Percentiles rank a stretch among this genome's conserved stretches.
phyloP scores from a whole-genome alignment of 2,329 filamentous ascomycete genomes.

The Cordyceps tenuipes region DNA sequence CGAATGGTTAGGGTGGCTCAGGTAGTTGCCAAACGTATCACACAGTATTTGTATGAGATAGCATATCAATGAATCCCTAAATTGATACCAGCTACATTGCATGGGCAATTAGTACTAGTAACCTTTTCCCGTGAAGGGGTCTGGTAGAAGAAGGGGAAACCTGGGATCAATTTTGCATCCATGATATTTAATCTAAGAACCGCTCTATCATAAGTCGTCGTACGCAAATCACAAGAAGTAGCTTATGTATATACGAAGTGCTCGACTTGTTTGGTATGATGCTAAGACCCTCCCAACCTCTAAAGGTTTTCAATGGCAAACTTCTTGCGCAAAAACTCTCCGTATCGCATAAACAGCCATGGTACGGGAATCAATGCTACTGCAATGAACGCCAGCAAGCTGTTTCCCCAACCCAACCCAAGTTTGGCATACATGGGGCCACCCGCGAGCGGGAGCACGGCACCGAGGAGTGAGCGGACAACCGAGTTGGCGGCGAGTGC shows the following conservation, averaged over 20 bases:
- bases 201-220: too few species aligned
- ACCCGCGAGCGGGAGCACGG: conserved; percentile 54
- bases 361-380: conserved; percentile 36
- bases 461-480: conserved; percentile 52
- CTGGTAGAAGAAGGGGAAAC: too few species aligned
- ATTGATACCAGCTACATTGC: not conserved
- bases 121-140: too few species aligned
- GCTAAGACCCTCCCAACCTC: not conserved
- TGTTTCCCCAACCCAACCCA: conserved; percentile 43
- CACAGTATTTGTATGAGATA: conserved; percentile 1
- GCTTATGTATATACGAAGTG: too few species aligned
- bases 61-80: not conserved
- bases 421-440: conserved; percentile 35
- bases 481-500: conserved; percentile 56
- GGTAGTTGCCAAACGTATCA: not conserved
- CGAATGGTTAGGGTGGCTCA: not conserved
- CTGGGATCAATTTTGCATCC: too few species aligned
- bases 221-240: too few species aligned
- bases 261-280: too few species aligned
- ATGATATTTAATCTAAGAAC: too few species aligned
- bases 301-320: conserved; percentile 30
- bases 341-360: conserved; percentile 36
- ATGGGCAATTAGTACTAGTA: not conserved
- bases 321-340: conserved; percentile 33
- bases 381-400: conserved; percentile 37